A percentile compares a stretch with the other conserved stretches of the same genome.
Evolutionary conservation across 2,329 filamentous ascomycete genomes (phyloP).

Genomic region (Epichloe coenophiala): DNA sequence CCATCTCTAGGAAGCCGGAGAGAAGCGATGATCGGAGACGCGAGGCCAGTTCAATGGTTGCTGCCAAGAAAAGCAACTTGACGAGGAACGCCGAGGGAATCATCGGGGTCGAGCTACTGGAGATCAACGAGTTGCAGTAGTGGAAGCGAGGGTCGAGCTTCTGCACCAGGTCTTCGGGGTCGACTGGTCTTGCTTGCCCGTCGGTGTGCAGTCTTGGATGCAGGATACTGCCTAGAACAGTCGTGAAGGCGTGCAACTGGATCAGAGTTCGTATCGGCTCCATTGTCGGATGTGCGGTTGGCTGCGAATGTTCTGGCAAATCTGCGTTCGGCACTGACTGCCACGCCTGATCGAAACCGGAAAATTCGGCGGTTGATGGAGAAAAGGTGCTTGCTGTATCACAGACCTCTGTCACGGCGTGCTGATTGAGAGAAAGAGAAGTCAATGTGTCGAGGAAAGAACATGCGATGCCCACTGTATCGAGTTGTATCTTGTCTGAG

Average conservation of each 20-base stretch:
- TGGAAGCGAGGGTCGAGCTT: conserved; percentile 21
- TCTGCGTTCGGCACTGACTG: neutral
- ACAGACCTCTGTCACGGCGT: neutral
- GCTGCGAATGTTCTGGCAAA: neutral
- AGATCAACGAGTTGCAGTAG: conserved; percentile 26
- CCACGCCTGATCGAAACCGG: conserved; percentile 3
- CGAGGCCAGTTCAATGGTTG: conserved; percentile 20
- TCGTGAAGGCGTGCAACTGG: conserved; percentile 2
- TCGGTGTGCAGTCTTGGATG: neutral
- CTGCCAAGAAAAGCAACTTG: conserved; percentile 23
- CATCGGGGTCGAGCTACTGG: conserved; percentile 19
- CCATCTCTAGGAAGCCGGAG: conserved; percentile 22
- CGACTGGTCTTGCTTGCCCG: neutral
- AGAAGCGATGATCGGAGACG: conserved; percentile 21
- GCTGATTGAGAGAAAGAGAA: neutral
- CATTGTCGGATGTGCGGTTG: neutral
- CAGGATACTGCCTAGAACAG: neutral
- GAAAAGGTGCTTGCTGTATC: neutral
- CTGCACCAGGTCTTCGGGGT: conserved; percentile 18
- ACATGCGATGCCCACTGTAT: conserved; percentile 34
- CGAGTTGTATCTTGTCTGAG: conserved; percentile 6
- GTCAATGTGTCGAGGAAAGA: conserved; percentile 39
- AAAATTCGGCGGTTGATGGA: neutral
- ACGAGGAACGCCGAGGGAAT: conserved; percentile 22
- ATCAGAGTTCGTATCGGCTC: conserved; percentile 2